A percentile compares a stretch with the other conserved stretches of the same genome.
Evolutionary conservation across 257 asterid species (phyloP).

Genomic region (Nicotiana paniculata): DNA sequence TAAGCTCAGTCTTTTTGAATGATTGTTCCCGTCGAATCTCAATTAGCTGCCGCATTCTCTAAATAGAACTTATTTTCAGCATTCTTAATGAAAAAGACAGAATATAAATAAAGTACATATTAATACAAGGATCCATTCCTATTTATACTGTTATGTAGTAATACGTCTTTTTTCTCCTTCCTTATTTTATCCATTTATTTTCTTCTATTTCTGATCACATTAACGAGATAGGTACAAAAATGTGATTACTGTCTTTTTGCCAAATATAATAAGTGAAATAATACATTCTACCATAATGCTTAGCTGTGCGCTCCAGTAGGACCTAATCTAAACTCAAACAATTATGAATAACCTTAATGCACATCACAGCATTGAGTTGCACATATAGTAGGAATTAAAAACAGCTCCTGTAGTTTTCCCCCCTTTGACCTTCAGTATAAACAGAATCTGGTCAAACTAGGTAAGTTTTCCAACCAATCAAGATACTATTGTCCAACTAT

Average conservation of each 20-base stretch:
- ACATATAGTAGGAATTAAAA: neutral
- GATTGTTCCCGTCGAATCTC: neutral
- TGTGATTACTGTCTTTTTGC: neutral
- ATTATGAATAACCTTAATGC: neutral
- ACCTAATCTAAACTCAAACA: neutral
- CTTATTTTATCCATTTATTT: neutral
- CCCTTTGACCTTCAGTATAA: neutral
- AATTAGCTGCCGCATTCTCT: neutral
- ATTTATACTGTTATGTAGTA: neutral
- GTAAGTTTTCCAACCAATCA: neutral
- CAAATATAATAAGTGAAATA: neutral
- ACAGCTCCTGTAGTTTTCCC: neutral
- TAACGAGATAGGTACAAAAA: neutral
- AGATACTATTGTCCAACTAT: neutral
- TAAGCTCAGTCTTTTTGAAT: rapidly evolving
- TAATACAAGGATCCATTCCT: neutral
- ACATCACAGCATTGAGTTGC: neutral
- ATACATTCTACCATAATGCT: neutral
- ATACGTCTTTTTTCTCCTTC: no score
- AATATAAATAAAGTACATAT: neutral
- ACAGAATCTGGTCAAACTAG: slow-evolving; percentile 8
- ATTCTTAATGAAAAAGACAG: neutral
- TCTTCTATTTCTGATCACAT: neutral
- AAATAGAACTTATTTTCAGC: neutral
- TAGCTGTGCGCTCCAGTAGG: slow-evolving; percentile 2